Base-by-base conservation (phyloP, 108 stramenopile species). In the Phaeodactylum tricornutum region DNA sequence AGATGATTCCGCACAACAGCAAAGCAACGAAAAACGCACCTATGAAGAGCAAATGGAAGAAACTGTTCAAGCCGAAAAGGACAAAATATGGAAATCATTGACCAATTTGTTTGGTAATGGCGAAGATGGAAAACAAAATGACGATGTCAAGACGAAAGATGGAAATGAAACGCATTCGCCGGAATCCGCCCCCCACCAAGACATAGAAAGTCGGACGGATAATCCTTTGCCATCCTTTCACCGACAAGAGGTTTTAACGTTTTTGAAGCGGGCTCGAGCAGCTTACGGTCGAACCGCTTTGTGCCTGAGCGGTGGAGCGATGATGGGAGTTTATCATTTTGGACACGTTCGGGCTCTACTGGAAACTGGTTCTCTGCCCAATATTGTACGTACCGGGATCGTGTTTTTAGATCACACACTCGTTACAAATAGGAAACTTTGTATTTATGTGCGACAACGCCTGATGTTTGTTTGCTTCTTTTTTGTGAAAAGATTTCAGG, bases 231-330 rank as follows among this genome's bases (percentile, higher is more conserved):
- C 39, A 6, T 5, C 5, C 4, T 15, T 41, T 5, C 39, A 41
- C 9, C 9, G n/a, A n/a, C n/a, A n/a, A 20, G 72, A 76, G 42
- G 58, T 88, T 32, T 68, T 74, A 21, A 64, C 53, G 1, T 84
- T 91, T 40, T 57, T 92, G 20, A 84, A 87, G 46, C 62, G 84
- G 52, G 96, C 95, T 1, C 65, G 96, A 33, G 92, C 93, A 37
- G 83, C 98, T 1, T 96, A 95, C 55, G 98, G 98, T 7, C 75
- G 95, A 23, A 97, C 98, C 2, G 98, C 94, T 1, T 64, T 99
- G 26, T 82, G 93, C 57, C 69, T 99, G 15, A 71, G 67, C 42
- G 98, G 98, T 14, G 98, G 98, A 4, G 94, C 94, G 44, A 75
- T 75, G 54, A 35, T 46, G 93, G 98, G 96, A 16, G 47, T 71